Conservation (phyloP, 495 filamentous ascomycete species). For the Penicillium cosmopolitanum region DNA sequence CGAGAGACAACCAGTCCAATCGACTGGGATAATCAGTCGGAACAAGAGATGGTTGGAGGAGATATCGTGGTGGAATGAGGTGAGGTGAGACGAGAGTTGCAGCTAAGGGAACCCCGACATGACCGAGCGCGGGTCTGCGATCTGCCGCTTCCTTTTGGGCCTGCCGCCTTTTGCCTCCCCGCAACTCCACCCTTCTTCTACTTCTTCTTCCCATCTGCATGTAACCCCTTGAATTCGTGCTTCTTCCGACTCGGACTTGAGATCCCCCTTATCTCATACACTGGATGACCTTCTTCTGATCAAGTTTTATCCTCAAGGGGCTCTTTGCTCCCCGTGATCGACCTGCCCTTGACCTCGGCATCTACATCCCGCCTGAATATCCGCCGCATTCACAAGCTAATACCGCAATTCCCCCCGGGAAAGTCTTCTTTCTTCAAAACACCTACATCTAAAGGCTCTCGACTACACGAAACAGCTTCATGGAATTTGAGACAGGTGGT, state of each 20-base stretch:
- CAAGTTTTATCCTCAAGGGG: constrained; percentile 28
- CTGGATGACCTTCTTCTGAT: constrained; percentile 3
- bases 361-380: constrained; percentile 17
- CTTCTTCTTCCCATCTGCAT: background rate
- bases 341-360: constrained; percentile 26
- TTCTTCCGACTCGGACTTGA: background rate
- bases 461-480: background rate
- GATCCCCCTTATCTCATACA: constrained; percentile 1
- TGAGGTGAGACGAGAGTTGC: constrained; percentile 14
- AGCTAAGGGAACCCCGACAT: constrained; percentile 19
- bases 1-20: background rate
- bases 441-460: background rate
- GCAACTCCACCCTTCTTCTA: constrained; percentile 18
- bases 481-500: background rate
- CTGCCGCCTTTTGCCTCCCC: constrained; percentile 19
- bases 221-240: background rate
- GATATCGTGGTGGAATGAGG: constrained; percentile 11
- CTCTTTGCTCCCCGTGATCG: constrained; percentile 7
- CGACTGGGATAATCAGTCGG: background rate
- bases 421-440: background rate
- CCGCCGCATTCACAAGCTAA: constrained; percentile 20
- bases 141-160: constrained; percentile 30
- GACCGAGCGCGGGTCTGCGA: constrained; percentile 23
- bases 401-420: constrained; percentile 12
- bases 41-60: constrained; percentile 4